Base-by-base conservation (phyloP, 2,329 filamentous ascomycete species). In the Huntiella savannae region DNA sequence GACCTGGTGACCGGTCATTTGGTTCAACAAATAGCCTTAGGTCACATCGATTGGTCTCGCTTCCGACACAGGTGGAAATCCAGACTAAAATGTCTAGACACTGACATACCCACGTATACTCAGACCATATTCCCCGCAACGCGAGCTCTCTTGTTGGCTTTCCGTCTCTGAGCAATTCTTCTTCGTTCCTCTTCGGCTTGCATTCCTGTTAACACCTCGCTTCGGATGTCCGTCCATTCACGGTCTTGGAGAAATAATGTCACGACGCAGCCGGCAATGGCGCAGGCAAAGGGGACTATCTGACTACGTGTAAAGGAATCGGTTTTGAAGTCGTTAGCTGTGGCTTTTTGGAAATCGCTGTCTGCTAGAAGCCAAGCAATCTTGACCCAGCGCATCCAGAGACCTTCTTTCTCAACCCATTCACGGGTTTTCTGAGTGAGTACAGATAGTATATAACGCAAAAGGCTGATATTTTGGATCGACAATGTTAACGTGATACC, bases 161-260 rank as follows among this genome's bases (percentile, higher is more conserved):
- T 17, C 10, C 32, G 36, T 16, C 38, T 15, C 17, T 37, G 28
- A 12, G 40, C 37, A n/a, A 40, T 45, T 28, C 36, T 22, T 10
- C 19, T 16, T 8, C 43, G 43, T n/a, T 32, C 15, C 17, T 40
- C 36, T 34, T 45, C 34, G 5, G 38, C 17, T 32, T 46, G 47
- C 28, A 42, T 33, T 7, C 37, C 19, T 5, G 22, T 44, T 19
- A 43, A 28, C 3, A 44, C 46, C 34, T 48, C 34, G 19, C 33
- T 40, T 13, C 22, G 16, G 13, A 48, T 48, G 34, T 46, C 32
- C 4, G 37, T 40, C 43, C 36, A 46, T 22, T 46, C 37, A 11
- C 37, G 41, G 15, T 48, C 41, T 15, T 19, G 22, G 16, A 40
- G 28, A 3, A 36, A 33, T 3, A 47, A 8, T 10, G 17, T 42